Evolutionary conservation across 2,329 filamentous ascomycete species (phyloP), one percentile per base, ranked within the genome.

Genomic region (Penicillium sp.): DNA sequence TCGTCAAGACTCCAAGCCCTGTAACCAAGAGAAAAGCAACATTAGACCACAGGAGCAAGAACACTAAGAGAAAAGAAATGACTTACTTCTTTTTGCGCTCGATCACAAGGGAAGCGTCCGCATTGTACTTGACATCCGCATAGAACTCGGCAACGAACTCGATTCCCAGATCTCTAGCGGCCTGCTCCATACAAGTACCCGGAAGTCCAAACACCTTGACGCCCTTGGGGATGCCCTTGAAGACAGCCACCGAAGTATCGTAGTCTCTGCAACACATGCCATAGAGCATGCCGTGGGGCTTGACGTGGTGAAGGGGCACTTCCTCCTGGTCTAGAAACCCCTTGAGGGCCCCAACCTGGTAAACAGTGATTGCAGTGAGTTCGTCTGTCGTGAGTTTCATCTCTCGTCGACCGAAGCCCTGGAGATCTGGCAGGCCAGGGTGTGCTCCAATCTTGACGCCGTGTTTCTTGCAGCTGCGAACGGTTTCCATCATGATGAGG

Each of bases 261-360:
- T 73, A 73, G 59, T 83, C 78, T 56, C 80, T 67, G 57, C 77
- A 79, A 73, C 80, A 81, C 79, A 82, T 82, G 5, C 80, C 80
- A 63, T 84, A 86, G 2, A 86, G 73, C 23, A 82, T 77, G 5
- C 83, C 83, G 53, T 87, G 84, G 3, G 84, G 82, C 65, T 86
- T 87, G 39, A 87, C 80, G 60, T 87, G 85, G 60, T 84, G 77
- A 27, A 88, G 68, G 15, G 75, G 70, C 7, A 86, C 69, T 15
- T 75, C 77, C 61, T 86, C 84, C 0, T 77, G 77, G 34, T 82
- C 79, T 3, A 87, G 72, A 57, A 87, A 83, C 1, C 73, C 84
- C 57, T 83, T 79, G 2, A 87, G 72, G 0, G 85, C 83, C 2
- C 85, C 85, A 34, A 88, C 79, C 64, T 87, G 85, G 68, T 87